Conservation (phyloP, 108 stramenopile species). For the Hondaea fermentalgiana region DNA sequence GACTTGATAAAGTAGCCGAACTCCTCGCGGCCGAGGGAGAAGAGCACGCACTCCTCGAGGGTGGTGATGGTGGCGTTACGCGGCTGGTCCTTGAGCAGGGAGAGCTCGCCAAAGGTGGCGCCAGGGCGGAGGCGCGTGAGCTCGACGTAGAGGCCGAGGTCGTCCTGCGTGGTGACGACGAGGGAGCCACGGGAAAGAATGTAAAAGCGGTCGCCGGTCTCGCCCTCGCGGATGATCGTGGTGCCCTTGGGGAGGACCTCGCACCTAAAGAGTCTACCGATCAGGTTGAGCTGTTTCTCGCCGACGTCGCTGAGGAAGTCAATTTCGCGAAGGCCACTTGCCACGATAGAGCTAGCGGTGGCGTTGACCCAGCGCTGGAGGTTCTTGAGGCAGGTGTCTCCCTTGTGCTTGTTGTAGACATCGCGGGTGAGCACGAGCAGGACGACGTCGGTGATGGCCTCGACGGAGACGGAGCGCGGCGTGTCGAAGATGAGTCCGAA, state of each 20-base stretch:
- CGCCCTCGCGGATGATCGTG: neutral
- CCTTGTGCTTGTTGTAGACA: neutral
- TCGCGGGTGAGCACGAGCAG: neutral
- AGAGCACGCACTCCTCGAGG: conserved; percentile 1
- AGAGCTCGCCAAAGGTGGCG: conserved; percentile 9
- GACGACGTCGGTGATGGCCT: neutral
- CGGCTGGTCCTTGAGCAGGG: conserved; percentile 15
- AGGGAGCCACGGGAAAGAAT: neutral
- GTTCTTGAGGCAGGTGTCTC: neutral
- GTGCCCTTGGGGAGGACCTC: neutral
- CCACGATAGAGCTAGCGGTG: neutral
- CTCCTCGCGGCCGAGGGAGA: conserved; percentile 10
- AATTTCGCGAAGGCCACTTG: conserved; percentile 1
- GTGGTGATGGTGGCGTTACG: conserved; percentile 18
- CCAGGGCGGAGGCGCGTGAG: neutral
- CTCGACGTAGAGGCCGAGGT: neutral
- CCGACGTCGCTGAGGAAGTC: neutral
- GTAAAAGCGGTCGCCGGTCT: conserved; percentile 3
- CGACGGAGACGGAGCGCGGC: neutral
- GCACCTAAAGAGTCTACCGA: neutral
- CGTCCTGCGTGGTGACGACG: conserved; percentile 11
- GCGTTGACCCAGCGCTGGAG: conserved; percentile 16
- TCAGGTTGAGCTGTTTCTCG: conserved; percentile 2
- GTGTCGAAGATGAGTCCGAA: neutral
- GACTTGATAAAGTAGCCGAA: conserved; percentile 10